Evolutionary conservation across 2,329 filamentous ascomycete species (phyloP).

Genomic region (Cercospora beticola): DNA sequence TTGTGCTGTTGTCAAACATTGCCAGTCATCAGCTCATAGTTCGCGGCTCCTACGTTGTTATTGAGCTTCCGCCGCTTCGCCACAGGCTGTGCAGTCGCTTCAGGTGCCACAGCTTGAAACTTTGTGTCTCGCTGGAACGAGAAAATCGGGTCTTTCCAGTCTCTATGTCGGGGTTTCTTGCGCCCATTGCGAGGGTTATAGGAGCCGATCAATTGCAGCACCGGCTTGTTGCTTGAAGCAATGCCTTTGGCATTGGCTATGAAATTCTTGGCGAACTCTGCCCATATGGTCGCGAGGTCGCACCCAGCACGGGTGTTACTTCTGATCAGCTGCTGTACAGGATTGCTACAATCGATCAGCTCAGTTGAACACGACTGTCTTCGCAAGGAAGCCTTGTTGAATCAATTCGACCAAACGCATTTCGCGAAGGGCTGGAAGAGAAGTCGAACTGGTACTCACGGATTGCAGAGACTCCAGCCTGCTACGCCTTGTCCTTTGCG

Average conservation of each 20-base stretch:
- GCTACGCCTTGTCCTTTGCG: neutral
- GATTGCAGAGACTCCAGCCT: conserved; percentile 6
- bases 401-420: neutral
- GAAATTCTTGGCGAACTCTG: neutral
- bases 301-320: neutral
- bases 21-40: neutral
- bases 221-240: neutral
- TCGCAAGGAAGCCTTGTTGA: neutral
- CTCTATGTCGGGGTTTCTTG: neutral
- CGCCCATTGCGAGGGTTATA: too few species aligned
- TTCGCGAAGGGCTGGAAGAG: neutral
- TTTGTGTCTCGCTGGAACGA: neutral
- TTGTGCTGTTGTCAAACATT: neutral
- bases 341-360: neutral
- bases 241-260: neutral
- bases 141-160: neutral
- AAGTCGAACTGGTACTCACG: neutral
- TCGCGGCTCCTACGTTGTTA: neutral
- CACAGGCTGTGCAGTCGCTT: neutral
- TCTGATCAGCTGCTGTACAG: neutral
- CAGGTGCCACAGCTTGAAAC: neutral
- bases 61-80: neutral
- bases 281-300: neutral
- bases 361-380: neutral
- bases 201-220: neutral